Conservation (phyloP, 116 monocot genomes). For the Zostera marina region DNA sequence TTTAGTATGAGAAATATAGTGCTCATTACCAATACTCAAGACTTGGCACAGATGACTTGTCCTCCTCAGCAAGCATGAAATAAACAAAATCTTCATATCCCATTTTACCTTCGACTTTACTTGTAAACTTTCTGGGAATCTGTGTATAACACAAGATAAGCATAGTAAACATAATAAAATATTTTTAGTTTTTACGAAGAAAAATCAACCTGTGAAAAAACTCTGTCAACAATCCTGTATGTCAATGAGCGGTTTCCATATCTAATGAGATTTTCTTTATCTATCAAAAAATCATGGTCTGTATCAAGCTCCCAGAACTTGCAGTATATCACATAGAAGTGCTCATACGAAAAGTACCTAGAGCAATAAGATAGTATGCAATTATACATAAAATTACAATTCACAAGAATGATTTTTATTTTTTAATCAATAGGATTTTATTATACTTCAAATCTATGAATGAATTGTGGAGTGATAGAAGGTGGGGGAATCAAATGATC, state of each 20-base stretch:
- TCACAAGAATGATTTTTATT: not conserved
- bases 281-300: slow-evolving; percentile 50
- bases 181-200: not conserved
- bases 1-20: not conserved
- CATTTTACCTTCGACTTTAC: slow-evolving; percentile 38
- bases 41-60: slow-evolving; percentile 46
- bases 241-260: slow-evolving; percentile 45
- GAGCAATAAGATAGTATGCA: not conserved
- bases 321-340: slow-evolving; percentile 55
- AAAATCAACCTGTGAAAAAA: slow-evolving; percentile 38
- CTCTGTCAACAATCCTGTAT: slow-evolving; percentile 44
- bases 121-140: slow-evolving; percentile 20
- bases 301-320: slow-evolving; percentile 54
- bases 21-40: slow-evolving; percentile 40
- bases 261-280: slow-evolving; percentile 45
- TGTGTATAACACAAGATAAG: slow-evolving; percentile 3
- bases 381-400: not conserved
- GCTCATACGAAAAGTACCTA: slow-evolving; percentile 53
- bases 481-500: too few species aligned
- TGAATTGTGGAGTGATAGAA: too few species aligned
- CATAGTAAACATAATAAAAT: not conserved
- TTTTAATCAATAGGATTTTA: not conserved
- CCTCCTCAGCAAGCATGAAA: slow-evolving; percentile 46
- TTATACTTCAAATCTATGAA: not conserved
- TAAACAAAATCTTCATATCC: slow-evolving; percentile 56